Evolutionary conservation across 192 early-diverging fungal genomes (phyloP), one percentile per base, ranked within the genome.

Genomic region (Oehlia diaphana): DNA sequence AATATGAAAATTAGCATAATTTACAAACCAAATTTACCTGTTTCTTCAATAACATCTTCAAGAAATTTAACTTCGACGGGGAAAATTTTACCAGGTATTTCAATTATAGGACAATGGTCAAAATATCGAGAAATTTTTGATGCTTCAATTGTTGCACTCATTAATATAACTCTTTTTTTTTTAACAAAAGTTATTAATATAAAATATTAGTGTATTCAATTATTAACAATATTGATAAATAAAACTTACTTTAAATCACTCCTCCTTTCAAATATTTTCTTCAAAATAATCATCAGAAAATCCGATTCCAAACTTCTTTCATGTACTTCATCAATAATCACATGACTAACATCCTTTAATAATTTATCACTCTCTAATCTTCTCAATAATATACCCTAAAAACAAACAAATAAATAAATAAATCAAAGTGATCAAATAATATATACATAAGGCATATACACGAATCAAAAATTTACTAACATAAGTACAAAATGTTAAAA

Each of bases 291-390:
- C 21, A 95, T 50, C 69, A 95, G 78, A 78, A 95, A 94, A 82
- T 95, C 94, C 10, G 87, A 89, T 76, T 95, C 94, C 16, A 95
- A 81, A 1, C 85, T 88, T 10, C 94, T 85, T 75, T 95, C 94
- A 75, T 95, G 94, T 3, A 94, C 90, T 80, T 95, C 94, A 80
- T 95, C 94, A 2, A 95, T 88, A 16, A 95, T 82, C 9, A 95
- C 84, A 66, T 93, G 91, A 7, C 89, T 90, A 9, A 96, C 84
- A 7, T 87, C 89, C 26, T 80, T 64, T 63, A 96, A 81, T 9
- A 76, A 39, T 9, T 80, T 84, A 81, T 95, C 93, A 53, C 82
- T 84, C 74, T 93, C 91, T 28, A 95, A 78, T 73, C 89, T 83
- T 72, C 91, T 81, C 13, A 96, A 80, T 31, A 96, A 75, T 33